Evolutionary conservation across 202 grass and related monocot species (phyloP).

Genomic region (Alloteropsis angusta): DNA sequence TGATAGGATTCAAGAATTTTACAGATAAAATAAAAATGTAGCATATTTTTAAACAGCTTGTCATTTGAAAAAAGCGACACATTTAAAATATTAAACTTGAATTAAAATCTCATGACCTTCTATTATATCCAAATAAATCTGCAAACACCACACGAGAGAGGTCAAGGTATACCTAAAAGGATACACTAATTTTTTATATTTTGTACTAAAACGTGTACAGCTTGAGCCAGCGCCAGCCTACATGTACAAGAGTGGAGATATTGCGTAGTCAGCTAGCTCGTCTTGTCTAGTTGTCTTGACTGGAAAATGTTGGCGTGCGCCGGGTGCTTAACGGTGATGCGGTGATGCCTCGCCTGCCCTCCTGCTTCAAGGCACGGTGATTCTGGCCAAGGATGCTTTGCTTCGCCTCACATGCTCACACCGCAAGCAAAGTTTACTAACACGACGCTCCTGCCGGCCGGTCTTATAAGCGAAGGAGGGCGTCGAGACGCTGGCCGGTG

Average conservation of each 20-base stretch:
- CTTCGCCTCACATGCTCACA: background rate
- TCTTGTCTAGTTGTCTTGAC: too few relatives aligned
- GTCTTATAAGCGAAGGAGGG: background rate
- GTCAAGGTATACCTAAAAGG: too few relatives aligned
- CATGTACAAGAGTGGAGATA: too few relatives aligned
- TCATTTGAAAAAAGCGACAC: too few relatives aligned
- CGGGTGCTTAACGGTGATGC: background rate
- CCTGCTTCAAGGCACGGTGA: background rate
- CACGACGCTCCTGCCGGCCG: background rate
- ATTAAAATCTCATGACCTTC: background rate
- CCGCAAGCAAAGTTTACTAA: background rate
- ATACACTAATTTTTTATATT: too few relatives aligned
- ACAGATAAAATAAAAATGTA: too few relatives aligned
- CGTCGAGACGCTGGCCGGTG: background rate
- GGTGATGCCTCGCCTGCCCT: background rate
- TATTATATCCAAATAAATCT: background rate
- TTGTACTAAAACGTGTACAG: too few relatives aligned
- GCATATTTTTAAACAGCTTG: too few relatives aligned
- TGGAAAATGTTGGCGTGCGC: background rate
- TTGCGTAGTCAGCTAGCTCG: too few relatives aligned
- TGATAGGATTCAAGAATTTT: too few relatives aligned
- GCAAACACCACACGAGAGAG: background rate
- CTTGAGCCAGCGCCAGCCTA: too few relatives aligned
- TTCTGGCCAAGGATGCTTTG: constrained; percentile 10
- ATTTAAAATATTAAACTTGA: background rate